A percentile compares a stretch with the other conserved stretches of the same genome.
These are phyloP conservation scores for Blastomyces parvus DNA, from an alignment of 2,329 filamentous ascomycete species.

Conservation along the genomic window DNA sequence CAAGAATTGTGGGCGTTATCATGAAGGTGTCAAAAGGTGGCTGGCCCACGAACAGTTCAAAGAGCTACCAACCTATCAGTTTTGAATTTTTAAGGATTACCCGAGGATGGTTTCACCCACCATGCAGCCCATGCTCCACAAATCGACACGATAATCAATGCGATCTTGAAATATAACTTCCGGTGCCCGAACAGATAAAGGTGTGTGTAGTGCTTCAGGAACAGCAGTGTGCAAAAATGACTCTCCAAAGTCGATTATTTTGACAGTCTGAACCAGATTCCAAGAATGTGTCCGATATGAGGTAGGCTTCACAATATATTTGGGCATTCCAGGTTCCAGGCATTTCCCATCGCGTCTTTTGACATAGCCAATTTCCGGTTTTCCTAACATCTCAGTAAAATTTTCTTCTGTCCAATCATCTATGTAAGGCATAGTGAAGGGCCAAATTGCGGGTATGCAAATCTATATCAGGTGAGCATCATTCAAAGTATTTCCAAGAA, in stretches of 20 bases:
- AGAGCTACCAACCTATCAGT: constrained; percentile 23
- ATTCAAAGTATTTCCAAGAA: constrained; percentile 8
- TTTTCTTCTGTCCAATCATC: constrained; percentile 15
- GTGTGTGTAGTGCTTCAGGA: constrained; percentile 27
- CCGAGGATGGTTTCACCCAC: too few relatives aligned
- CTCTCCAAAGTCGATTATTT: constrained; percentile 34
- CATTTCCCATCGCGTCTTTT: constrained; percentile 18
- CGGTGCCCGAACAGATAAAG: constrained; percentile 28
- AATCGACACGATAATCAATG: constrained; percentile 29
- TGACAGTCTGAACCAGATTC: constrained; percentile 17
- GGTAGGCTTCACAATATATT: constrained; percentile 21
- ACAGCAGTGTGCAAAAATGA: constrained; percentile 23
- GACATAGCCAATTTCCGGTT: constrained; percentile 22
- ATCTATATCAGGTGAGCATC: constrained; percentile 19
- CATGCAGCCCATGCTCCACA: constrained; percentile 33
- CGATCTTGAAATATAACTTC: constrained; percentile 32
- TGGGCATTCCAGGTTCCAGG: constrained; percentile 18
- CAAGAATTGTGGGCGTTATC: constrained; percentile 25
- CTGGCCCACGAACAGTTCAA: constrained; percentile 34
- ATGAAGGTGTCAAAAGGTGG: constrained; percentile 32
- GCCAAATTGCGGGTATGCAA: constrained; percentile 24
- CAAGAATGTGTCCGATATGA: constrained; percentile 12
- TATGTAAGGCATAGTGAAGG: constrained; percentile 18
- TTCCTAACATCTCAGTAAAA: constrained; percentile 20
- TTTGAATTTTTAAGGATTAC: too few relatives aligned